Conservation (phyloP, 371 early-diverging fungal genomes). For the Batrachochytrium dendrobatidis region DNA sequence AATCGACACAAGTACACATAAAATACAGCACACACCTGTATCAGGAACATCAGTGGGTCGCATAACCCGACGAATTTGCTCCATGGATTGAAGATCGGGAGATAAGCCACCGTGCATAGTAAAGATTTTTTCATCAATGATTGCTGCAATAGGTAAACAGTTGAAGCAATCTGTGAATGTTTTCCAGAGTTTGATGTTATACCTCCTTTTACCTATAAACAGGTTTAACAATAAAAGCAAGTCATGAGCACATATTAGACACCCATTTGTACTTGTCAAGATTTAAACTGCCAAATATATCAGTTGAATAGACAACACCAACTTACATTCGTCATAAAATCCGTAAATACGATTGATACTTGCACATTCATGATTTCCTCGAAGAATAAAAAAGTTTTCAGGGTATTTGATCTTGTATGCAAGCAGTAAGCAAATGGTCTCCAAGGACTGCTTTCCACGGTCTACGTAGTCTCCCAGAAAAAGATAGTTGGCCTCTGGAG, state of each 20-base stretch:
- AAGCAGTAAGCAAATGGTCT: constrained; percentile 60
- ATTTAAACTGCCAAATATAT: constrained; percentile 9
- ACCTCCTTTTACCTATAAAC: constrained; percentile 70
- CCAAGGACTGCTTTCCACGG: constrained; percentile 84
- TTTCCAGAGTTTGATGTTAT: constrained; percentile 90
- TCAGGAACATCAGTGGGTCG: constrained; percentile 96
- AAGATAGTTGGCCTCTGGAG: constrained; percentile 84
- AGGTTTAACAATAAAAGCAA: constrained; percentile 4
- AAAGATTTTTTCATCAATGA: constrained; percentile 90
- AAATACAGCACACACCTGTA: constrained; percentile 46
- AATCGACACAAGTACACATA: constrained; percentile 1
- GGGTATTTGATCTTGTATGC: constrained; percentile 94
- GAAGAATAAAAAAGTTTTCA: constrained; percentile 91
- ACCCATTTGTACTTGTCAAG: constrained; percentile 21
- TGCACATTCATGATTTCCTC: constrained; percentile 95
- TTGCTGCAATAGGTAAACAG: constrained; percentile 87
- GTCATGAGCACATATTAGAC: not conserved
- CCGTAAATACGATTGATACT: constrained; percentile 95
- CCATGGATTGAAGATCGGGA: constrained; percentile 77
- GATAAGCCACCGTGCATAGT: constrained; percentile 97
- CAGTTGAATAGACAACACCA: constrained; percentile 9
- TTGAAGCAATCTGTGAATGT: constrained; percentile 90
- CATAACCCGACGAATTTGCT: constrained; percentile 82
- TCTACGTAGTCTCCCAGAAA: constrained; percentile 97
- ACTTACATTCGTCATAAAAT: constrained; percentile 96